Conservation (phyloP, 208 protist species). For the Acanthamoeba lenticulata region DNA sequence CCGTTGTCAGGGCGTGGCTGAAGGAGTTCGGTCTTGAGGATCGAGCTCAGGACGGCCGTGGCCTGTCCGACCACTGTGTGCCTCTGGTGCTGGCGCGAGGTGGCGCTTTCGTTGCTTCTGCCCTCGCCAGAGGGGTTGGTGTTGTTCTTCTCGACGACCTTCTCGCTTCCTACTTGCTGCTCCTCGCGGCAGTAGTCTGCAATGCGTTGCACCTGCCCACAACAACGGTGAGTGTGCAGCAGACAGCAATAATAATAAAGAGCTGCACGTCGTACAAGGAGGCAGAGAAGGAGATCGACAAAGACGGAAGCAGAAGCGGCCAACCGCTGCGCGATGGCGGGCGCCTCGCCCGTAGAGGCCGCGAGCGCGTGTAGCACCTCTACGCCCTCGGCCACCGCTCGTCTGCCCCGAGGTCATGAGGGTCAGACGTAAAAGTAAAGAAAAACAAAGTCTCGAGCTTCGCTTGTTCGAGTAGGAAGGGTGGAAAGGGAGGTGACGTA, state of each 20-base stretch:
- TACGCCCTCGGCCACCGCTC: background rate
- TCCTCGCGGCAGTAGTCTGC: background rate
- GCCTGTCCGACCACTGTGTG: background rate
- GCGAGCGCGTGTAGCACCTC: background rate
- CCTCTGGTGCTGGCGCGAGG: background rate
- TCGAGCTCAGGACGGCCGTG: background rate
- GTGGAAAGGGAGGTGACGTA: too few species aligned
- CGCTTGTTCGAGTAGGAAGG: background rate
- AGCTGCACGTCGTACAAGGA: background rate
- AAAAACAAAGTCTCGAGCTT: too few species aligned
- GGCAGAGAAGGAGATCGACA: slow-evolving; percentile 9
- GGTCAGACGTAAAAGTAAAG: background rate
- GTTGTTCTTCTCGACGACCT: background rate
- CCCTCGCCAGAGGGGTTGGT: background rate
- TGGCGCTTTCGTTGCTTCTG: too few species aligned
- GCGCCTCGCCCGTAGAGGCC: background rate
- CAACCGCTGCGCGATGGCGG: background rate
- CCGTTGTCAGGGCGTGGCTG: background rate
- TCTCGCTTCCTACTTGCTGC: background rate
- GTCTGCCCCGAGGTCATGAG: background rate
- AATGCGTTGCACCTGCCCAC: background rate
- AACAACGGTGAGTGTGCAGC: background rate
- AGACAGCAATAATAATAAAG: background rate
- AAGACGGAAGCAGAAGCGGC: background rate
- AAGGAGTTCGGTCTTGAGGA: background rate